A percentile compares a stretch with the other conserved stretches of the same genome.
phyloP scores from a whole-genome alignment of 2,329 filamentous ascomycete species.

The Alternaria tenuissima region DNA sequence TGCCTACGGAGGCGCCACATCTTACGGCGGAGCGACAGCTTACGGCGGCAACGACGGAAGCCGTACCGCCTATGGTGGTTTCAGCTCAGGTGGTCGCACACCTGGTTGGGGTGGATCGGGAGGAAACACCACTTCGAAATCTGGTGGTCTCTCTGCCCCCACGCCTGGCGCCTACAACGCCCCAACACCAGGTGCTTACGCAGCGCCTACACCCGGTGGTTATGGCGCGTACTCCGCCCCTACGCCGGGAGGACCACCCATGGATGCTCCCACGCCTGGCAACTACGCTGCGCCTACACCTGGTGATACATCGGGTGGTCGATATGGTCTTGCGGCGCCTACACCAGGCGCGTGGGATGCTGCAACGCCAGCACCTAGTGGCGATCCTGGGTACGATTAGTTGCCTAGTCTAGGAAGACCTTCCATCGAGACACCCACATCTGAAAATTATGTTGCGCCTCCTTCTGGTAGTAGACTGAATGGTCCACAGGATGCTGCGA shows the following conservation, averaged over 20 bases:
- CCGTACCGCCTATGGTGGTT: constrained; percentile 61
- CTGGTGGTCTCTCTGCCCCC: constrained; percentile 41
- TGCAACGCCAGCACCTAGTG: constrained; percentile 45
- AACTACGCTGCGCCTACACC: constrained; percentile 52
- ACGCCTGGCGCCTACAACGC: constrained; percentile 47
- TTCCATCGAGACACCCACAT: constrained; percentile 50
- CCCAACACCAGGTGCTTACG: constrained; percentile 49
- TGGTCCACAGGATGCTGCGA: constrained; percentile 59
- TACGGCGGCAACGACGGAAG: constrained; percentile 49
- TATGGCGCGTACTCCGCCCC: constrained; percentile 49
- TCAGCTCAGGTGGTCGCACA: constrained; percentile 59
- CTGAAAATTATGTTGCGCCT: constrained; percentile 51
- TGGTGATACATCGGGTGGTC: constrained; percentile 35
- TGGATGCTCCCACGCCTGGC: constrained; percentile 52
- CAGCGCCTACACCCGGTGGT: constrained; percentile 45
- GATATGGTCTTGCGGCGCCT: constrained; percentile 59
- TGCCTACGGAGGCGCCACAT: constrained; percentile 75
- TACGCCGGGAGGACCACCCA: constrained; percentile 47
- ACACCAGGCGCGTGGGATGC: constrained; percentile 69
- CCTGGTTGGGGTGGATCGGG: constrained; percentile 65
- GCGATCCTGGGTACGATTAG: constrained; percentile 38
- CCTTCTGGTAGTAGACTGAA: constrained; percentile 44
- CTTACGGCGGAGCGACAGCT: constrained; percentile 67
- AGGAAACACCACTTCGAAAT: constrained; percentile 32
- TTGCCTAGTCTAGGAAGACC: constrained; percentile 27